Evolutionary conservation across 371 early-diverging fungal species (phyloP).

Genomic region (Chytridiales sp.): DNA sequence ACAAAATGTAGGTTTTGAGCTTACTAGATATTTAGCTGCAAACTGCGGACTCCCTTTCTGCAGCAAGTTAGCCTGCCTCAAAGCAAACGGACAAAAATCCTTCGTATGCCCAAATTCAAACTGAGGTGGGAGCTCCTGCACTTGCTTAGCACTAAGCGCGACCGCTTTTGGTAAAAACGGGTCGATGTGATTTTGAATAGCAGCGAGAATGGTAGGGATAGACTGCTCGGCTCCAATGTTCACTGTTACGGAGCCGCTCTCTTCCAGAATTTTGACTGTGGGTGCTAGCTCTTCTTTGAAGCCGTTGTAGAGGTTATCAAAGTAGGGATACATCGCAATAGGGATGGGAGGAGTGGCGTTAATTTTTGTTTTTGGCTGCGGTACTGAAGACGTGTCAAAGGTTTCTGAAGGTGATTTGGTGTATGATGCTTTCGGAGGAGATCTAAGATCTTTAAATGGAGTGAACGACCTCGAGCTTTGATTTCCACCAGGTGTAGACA

Average conservation of each 20-base stretch:
- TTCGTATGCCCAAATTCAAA: constrained; percentile 44
- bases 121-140: constrained; percentile 28
- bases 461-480: not conserved
- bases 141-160: constrained; percentile 27
- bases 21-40: constrained; percentile 44
- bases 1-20: not conserved
- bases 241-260: constrained; percentile 14
- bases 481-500: not conserved
- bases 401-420: no score
- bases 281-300: constrained; percentile 38
- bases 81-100: constrained; percentile 48
- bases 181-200: constrained; percentile 37
- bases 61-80: constrained; percentile 35
- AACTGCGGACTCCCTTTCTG: constrained; percentile 31
- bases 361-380: not conserved
- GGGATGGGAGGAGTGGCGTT: constrained; percentile 19
- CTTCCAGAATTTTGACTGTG: constrained; percentile 31
- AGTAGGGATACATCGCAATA: constrained; percentile 33
- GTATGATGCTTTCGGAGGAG: not conserved
- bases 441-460: not conserved
- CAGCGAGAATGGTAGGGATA: constrained; percentile 33
- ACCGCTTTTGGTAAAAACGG: constrained; percentile 47
- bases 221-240: constrained; percentile 29
- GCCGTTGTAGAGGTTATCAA: constrained; percentile 43
- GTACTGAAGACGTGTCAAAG: not conserved